Base-by-base conservation (phyloP, 345 rosid genomes). In the Turritis glabra region DNA sequence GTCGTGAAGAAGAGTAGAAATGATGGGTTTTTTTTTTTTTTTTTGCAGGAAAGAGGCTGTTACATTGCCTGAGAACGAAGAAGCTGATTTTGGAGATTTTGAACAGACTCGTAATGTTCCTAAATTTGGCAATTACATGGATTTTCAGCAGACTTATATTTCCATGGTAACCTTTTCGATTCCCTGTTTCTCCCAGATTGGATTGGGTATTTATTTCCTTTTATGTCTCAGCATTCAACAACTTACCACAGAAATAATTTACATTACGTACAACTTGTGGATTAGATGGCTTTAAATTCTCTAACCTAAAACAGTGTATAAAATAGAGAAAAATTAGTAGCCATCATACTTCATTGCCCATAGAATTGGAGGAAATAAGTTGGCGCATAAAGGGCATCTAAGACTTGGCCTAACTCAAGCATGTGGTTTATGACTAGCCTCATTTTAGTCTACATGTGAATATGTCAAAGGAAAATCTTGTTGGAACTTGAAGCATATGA, bases 21-120 rank as follows among this genome's bases (percentile, higher is more conserved):
- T 43, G 67, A 44, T 48, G 8, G 68, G 44, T 44, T 79, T 37
- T 54, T 77, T 56, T 73, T 70, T 64, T 46, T 79, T 35, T 56
- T 78, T 56, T 76, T 74, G 71, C 80, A 94, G 97, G 88, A 92
- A 82, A 80, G 93, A 90, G 78, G 83, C 90, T 18, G 85, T 90
- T 69, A 92, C 97, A 8, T 62, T 89, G 30, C 89, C 93, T 11
- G 92, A 86, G 60, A 77, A 77, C n/a, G 69, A 74, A 13, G 96
- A 87, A 32, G 79, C 73, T 13, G 89, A 89, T 75, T 72, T 78
- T 41, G 87, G 79, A 58, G 91, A 85, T 58, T 38, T 83, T 67
- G 98, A 87, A 77, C 85, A 76, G 65, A 76, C 81, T 37, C 69
- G 78, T 75, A 76, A 77, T 70, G 47, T 44, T 78, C 82, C 90